Evolutionary conservation across 495 filamentous ascomycete genomes (phyloP).

Genomic region (Penicillium subrubescens): DNA sequence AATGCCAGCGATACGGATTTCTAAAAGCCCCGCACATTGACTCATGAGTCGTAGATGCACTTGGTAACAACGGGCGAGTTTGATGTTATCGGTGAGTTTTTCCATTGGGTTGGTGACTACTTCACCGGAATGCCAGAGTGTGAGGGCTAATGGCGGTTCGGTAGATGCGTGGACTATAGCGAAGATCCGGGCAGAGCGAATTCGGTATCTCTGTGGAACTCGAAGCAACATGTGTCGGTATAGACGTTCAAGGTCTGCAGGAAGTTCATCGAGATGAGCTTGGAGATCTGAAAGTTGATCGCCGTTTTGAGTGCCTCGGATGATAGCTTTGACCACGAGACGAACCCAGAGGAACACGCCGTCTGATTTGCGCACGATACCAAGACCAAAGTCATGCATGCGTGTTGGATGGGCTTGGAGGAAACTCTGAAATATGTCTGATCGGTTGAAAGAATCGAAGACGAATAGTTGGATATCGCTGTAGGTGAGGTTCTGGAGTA

Average conservation of each 20-base stretch:
- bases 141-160: not conserved
- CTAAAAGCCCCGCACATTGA: not conserved
- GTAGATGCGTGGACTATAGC: not conserved
- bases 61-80: not conserved
- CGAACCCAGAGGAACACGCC: not conserved
- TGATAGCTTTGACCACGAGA: not conserved
- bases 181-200: not conserved
- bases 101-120: not conserved
- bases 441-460: not conserved
- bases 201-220: not conserved
- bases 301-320: not conserved
- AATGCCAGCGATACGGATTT: not conserved
- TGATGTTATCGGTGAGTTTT: not conserved
- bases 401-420: not conserved
- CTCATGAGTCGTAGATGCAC: not conserved
- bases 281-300: not conserved
- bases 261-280: not conserved
- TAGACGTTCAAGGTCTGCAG: not conserved
- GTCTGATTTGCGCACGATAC: not conserved
- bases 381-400: not conserved
- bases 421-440: not conserved
- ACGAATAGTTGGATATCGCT: not conserved
- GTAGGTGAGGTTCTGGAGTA: not conserved
- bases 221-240: not conserved
- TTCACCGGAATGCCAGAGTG: not conserved